These are phyloP conservation scores for Diplotaxis tenuifolia DNA, from an alignment of 345 rosid genomes.

Conservation along the genomic window DNA sequence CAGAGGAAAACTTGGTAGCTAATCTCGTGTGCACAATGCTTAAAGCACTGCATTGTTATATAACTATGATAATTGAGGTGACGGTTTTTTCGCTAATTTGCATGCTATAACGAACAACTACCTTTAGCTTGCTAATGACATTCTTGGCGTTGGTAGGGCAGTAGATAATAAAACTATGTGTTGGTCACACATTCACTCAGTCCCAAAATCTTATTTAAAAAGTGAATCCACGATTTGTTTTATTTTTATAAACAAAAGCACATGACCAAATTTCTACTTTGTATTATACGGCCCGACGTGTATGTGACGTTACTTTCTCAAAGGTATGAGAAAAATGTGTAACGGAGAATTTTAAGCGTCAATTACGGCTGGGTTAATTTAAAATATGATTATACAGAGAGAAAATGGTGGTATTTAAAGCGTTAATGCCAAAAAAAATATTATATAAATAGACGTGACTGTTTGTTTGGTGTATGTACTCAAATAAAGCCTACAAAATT, in stretches of 20 bases:
- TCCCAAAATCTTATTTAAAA: background rate
- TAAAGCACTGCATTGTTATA: conserved; percentile 3
- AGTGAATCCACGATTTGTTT: conserved; percentile 24
- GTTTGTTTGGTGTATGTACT: conserved; percentile 10
- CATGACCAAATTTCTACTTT: conserved; percentile 18
- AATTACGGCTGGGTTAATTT: conserved; percentile 28
- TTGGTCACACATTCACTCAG: background rate
- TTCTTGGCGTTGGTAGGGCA: conserved; percentile 16
- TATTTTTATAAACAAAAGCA: conserved; percentile 17
- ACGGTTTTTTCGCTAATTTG: conserved; percentile 31
- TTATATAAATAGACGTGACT: conserved; percentile 9
- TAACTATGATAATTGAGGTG: background rate
- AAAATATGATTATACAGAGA: background rate
- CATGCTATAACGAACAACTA: conserved; percentile 30
- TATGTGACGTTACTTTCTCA: conserved; percentile 22
- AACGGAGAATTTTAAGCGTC: conserved; percentile 30
- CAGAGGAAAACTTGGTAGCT: conserved; percentile 9
- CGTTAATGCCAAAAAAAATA: background rate
- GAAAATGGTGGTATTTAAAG: background rate
- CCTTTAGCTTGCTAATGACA: conserved; percentile 18
- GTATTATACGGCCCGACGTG: conserved; percentile 29
- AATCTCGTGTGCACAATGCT: conserved; percentile 18
- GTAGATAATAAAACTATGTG: background rate
- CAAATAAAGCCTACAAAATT: conserved; percentile 1
- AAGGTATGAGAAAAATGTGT: background rate